Evolutionary conservation across 2,329 filamentous ascomycete genomes (phyloP).

Genomic region (Aaosphaeria pasadenensis): DNA sequence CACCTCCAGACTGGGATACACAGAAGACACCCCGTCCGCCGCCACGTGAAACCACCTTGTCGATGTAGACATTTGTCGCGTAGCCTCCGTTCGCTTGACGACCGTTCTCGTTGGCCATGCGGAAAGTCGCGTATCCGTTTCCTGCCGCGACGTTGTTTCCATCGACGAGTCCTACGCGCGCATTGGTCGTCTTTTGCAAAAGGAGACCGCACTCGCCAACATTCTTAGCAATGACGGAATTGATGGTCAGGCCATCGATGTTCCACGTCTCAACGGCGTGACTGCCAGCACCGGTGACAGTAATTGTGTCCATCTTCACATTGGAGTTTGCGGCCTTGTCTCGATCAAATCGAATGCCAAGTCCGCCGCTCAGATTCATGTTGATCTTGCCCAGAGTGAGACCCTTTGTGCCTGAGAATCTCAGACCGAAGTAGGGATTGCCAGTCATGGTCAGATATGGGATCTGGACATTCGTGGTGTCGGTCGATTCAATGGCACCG

Average conservation of each 20-base stretch:
- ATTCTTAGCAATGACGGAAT: constrained; percentile 52
- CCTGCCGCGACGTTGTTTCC: constrained; percentile 54
- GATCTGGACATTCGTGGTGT: constrained; percentile 50
- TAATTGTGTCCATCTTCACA: constrained; percentile 53
- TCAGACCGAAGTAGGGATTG: constrained; percentile 56
- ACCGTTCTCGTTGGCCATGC: constrained; percentile 58
- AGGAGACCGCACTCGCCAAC: constrained; percentile 58
- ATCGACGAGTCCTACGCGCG: constrained; percentile 53
- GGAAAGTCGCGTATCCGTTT: constrained; percentile 56
- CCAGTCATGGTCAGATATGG: constrained; percentile 58
- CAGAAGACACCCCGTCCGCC: constrained; percentile 59
- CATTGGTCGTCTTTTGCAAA: constrained; percentile 54
- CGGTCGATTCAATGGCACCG: constrained; percentile 54
- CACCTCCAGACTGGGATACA: constrained; percentile 56
- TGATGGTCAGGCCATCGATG: constrained; percentile 54
- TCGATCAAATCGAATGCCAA: constrained; percentile 59
- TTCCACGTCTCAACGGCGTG: constrained; percentile 61
- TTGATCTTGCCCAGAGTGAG: constrained; percentile 52
- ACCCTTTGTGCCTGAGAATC: constrained; percentile 52
- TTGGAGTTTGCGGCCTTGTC: constrained; percentile 53
- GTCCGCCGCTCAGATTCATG: constrained; percentile 53
- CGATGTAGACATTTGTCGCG: constrained; percentile 52
- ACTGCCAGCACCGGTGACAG: constrained; percentile 52
- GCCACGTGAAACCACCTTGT: constrained; percentile 54
- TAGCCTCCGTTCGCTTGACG: constrained; percentile 49